Evolutionary conservation across 805 yeast genomes (phyloP).

Genomic region (Clavispora carvajalis): DNA sequence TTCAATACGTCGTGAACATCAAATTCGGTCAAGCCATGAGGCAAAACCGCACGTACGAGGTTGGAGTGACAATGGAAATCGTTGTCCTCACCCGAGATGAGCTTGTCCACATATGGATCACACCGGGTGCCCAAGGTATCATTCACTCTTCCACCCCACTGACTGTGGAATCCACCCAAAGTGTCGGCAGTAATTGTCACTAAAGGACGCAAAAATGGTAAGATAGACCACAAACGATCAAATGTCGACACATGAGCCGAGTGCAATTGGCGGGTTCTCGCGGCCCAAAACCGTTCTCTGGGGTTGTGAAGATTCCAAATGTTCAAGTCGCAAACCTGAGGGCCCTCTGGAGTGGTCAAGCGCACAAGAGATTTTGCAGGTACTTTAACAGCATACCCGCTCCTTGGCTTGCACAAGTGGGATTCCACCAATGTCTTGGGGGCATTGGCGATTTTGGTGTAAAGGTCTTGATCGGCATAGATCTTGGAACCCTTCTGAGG

Average conservation of each 20-base stretch:
- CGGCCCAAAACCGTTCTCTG: conserved; percentile 64
- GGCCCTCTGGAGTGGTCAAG: conserved; percentile 61
- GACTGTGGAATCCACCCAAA: conserved; percentile 50
- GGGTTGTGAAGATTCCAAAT: conserved; percentile 60
- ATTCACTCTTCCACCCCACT: conserved; percentile 62
- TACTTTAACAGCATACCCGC: conserved; percentile 60
- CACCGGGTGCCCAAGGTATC: conserved; percentile 66
- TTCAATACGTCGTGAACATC: conserved; percentile 68
- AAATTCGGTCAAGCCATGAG: conserved; percentile 56
- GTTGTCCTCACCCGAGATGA: conserved; percentile 59
- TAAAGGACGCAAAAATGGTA: conserved; percentile 62
- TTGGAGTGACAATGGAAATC: conserved; percentile 68
- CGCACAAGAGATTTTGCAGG: conserved; percentile 57
- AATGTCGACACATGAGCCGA: conserved; percentile 56
- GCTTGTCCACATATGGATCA: conserved; percentile 63
- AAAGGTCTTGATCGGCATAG: conserved; percentile 45
- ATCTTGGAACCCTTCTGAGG: conserved; percentile 52
- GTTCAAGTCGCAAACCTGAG: conserved; percentile 67
- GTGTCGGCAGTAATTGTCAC: conserved; percentile 62
- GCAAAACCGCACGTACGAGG: conserved; percentile 52
- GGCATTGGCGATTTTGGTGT: conserved; percentile 40
- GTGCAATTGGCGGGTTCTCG: conserved; percentile 62
- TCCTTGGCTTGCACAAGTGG: conserved; percentile 46
- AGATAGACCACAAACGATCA: conserved; percentile 61
- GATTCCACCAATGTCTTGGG: conserved; percentile 39